phyloP scores from a whole-genome alignment of 768 basidiomycete genomes.

The button mushroom (Agaricus bisporus) region DNA sequence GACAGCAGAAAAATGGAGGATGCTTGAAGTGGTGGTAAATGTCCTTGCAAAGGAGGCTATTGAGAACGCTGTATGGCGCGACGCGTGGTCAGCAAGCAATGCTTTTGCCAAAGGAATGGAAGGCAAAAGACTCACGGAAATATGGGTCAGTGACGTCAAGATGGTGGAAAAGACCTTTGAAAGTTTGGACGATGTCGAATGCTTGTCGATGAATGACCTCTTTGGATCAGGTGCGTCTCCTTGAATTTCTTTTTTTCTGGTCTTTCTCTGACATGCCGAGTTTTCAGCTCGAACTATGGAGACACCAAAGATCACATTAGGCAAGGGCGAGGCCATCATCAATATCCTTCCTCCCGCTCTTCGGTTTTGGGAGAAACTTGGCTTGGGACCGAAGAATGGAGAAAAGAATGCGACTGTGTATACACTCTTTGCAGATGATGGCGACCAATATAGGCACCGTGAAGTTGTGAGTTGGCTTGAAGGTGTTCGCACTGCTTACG shows the following conservation, averaged over 20 bases:
- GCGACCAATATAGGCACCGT: conserved; percentile 36
- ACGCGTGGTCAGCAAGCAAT: conserved; percentile 50
- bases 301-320: conserved; percentile 56
- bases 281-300: conserved; percentile 27
- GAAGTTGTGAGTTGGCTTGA: conserved; percentile 58
- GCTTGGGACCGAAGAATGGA: conserved; percentile 64
- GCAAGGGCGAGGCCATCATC: conserved; percentile 64
- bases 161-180: conserved; percentile 30
- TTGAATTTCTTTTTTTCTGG: conserved; percentile 4
- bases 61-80: conserved; percentile 66
- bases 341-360: conserved; percentile 65
- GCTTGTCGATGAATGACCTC: conserved; percentile 36
- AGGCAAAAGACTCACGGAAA: conserved; percentile 22
- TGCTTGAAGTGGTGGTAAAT: conserved; percentile 60
- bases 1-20: conserved; percentile 58
- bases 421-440: conserved; percentile 61
- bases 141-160: conserved; percentile 58
- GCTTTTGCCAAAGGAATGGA: conserved; percentile 11
- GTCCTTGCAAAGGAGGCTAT: conserved; percentile 64
- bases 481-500: conserved; percentile 46
- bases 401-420: conserved; percentile 65
- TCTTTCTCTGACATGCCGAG: conserved; percentile 1
- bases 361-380: conserved; percentile 84
- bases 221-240: conserved; percentile 30
- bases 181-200: conserved; percentile 31